phyloP scores from a whole-genome alignment of 1,284 basidiomycete species.

The Trichosporon inkin region DNA sequence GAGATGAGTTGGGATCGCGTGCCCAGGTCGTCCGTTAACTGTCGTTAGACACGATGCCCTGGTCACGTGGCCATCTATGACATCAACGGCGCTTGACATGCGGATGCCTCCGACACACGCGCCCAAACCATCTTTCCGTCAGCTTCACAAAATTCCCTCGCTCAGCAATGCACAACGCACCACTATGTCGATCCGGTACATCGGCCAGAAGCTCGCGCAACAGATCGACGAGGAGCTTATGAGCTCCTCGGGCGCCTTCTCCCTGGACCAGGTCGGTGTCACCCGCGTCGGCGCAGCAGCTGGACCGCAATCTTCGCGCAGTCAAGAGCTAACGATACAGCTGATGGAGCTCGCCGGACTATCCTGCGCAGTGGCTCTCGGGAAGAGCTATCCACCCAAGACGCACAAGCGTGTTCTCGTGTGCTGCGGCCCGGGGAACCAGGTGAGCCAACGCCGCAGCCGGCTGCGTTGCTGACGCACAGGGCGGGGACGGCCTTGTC shows the following conservation, averaged over 20 bases:
- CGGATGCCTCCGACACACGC: too few species aligned
- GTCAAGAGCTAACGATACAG: slow-evolving; percentile 54
- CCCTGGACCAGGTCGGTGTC: slow-evolving; percentile 70
- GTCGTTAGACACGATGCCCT: too few species aligned
- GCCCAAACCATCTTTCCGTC: not conserved
- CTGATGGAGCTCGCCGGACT: slow-evolving; percentile 98
- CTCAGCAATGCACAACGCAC: slow-evolving; percentile 12
- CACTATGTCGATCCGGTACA: slow-evolving; percentile 66
- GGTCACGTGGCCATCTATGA: too few species aligned
- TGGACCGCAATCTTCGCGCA: not conserved
- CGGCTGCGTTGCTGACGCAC: slow-evolving; percentile 9
- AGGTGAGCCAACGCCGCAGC: slow-evolving; percentile 49
- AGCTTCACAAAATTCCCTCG: not conserved
- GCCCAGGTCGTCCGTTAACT: too few species aligned
- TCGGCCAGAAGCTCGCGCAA: slow-evolving; percentile 73
- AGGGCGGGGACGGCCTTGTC: slow-evolving; percentile 93
- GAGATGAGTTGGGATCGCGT: too few species aligned
- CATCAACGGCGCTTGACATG: too few species aligned
- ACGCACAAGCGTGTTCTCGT: slow-evolving; percentile 74
- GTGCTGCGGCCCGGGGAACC: slow-evolving; percentile 94
- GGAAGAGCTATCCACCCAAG: slow-evolving; percentile 65
- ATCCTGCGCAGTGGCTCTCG: slow-evolving; percentile 85
- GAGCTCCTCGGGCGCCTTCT: slow-evolving; percentile 76
- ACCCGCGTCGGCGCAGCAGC: too few species aligned
- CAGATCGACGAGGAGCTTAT: slow-evolving; percentile 94